These are phyloP conservation scores for Aegilops speltoides DNA, from an alignment of 176 grass and related monocot genomes.

Conservation along the genomic window DNA sequence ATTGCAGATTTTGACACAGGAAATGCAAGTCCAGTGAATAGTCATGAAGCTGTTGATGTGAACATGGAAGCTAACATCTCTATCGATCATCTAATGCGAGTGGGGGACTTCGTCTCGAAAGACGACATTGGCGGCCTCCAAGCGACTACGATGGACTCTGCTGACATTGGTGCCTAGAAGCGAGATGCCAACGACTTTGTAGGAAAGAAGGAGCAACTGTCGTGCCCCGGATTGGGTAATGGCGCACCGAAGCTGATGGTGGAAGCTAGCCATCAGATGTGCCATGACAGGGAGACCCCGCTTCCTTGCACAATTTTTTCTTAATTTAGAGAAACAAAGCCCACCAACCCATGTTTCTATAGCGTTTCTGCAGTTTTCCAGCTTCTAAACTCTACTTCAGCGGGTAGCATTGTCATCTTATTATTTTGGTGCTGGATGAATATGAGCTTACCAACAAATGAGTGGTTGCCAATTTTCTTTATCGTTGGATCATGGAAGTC, in stretches of 20 bases:
- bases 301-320: background rate
- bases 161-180: constrained; percentile 52
- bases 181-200: constrained; percentile 49
- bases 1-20: no score
- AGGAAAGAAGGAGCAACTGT: constrained; percentile 41
- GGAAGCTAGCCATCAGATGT: constrained; percentile 8
- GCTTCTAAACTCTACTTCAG: background rate
- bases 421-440: background rate
- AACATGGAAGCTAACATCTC: no score
- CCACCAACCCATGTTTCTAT: background rate
- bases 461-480: background rate
- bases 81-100: constrained; percentile 48
- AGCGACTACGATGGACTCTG: constrained; percentile 46
- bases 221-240: constrained; percentile 49
- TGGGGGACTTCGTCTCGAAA: constrained; percentile 50
- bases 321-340: background rate
- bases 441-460: background rate
- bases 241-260: background rate
- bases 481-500: background rate
- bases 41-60: constrained; percentile 17
- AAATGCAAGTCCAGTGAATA: no score
- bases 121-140: constrained; percentile 65
- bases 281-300: background rate
- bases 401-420: background rate
- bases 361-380: background rate